Evolutionary conservation across 176 grass and related monocot species (phyloP), one percentile per base, ranked within the genome.

Genomic region (Puccinellia tenuiflora): DNA sequence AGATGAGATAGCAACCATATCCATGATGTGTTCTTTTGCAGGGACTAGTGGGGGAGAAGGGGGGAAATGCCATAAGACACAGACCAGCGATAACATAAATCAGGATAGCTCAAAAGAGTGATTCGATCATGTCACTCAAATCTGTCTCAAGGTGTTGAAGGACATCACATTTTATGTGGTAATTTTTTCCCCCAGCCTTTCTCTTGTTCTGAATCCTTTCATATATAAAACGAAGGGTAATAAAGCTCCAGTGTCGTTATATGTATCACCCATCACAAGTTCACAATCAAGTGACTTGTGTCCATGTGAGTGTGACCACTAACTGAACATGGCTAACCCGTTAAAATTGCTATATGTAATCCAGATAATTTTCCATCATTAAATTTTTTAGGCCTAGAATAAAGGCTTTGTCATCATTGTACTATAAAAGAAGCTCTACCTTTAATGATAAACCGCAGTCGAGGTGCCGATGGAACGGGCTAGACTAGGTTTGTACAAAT

Each of bases 1-100:
- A 90, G 88, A 83, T 78, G 79, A 83, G 46, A 59, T 63, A 83
- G 83, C 88, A 90, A 83, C 63, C 83, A 86, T 78, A 90, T 86
- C 79, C 37, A 57, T 74, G 79, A 86, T 74, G 55, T 79, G 74
- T 67, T 59, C 47, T 83, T 90, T 86, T 79, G 47, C 29, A 79
- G 45, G 74, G 54, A 56, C 38, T 86, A 90, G 74, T 83, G 84
- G 79, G 57, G 73, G 73, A 78, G 65, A 71, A 46, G 13, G 79
- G 24, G 69, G 61, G 35, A 29, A 77, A 90, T 86, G 88, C 35
- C 66, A 66, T 50, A 48, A 38, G 68, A 79, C 79, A 66, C 64
- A 73, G 83, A 73, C 65, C 53, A 82, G 65, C 79, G 73, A 78
- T 78, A 77, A 78, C 31, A 71, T 35, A 85, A 71, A 67, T 79